Percentiles rank a stretch among this genome's conserved stretches.
phyloP scores from a whole-genome alignment of 108 stramenopile genomes.

The Conticribra guillardii region DNA sequence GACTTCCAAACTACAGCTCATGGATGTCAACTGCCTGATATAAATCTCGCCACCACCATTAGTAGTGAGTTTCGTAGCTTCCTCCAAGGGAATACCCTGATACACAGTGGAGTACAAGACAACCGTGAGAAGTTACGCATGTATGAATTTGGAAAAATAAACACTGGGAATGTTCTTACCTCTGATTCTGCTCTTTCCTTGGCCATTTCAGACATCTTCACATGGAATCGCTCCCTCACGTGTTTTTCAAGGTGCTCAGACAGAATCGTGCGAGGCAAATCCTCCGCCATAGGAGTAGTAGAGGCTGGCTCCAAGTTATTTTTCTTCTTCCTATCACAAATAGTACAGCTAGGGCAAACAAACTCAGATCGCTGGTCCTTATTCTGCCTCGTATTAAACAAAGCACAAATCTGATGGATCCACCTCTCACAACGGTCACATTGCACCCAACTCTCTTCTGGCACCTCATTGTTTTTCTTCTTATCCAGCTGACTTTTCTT shows the following conservation, averaged over 20 bases:
- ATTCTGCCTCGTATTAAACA: conserved; percentile 98
- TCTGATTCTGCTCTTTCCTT: conserved; percentile 68
- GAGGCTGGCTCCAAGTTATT: conserved; percentile 71
- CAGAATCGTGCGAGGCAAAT: conserved; percentile 88
- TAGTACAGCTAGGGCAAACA: conserved; percentile 88
- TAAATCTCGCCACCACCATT: conserved; percentile 85
- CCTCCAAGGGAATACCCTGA: conserved; percentile 66
- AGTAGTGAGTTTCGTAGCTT: conserved; percentile 64
- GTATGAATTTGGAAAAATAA: conserved; percentile 14
- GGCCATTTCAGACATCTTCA: conserved; percentile 58
- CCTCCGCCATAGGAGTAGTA: conserved; percentile 89
- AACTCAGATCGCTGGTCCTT: conserved; percentile 90
- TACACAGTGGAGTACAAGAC: neutral
- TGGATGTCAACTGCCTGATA: conserved; percentile 90
- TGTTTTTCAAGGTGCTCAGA: conserved; percentile 85
- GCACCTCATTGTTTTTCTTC: conserved; percentile 95
- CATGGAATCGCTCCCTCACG: conserved; percentile 68
- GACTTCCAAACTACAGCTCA: conserved; percentile 88
- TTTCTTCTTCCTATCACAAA: conserved; percentile 79
- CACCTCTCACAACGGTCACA: conserved; percentile 96
- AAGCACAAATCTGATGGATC: conserved; percentile 99
- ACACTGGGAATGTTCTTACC: conserved; percentile 28
- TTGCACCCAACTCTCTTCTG: conserved; percentile 96
- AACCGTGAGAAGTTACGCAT: neutral
- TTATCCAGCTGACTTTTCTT: conserved; percentile 90